Evolutionary conservation across 768 basidiomycete species (phyloP).

Genomic region (Termitomyces sp.): DNA sequence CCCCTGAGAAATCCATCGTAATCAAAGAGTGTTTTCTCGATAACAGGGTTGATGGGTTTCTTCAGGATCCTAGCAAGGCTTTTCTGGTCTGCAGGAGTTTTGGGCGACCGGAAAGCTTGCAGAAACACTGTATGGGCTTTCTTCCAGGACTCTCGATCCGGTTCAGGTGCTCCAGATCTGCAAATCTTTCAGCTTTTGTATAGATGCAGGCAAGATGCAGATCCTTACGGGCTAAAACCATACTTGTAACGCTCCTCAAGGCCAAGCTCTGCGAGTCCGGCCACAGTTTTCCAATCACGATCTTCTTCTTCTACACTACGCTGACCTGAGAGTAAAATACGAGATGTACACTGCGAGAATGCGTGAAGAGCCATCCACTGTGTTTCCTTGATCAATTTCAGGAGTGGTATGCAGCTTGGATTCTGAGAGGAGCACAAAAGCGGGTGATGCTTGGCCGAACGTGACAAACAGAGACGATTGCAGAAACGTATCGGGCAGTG

Average conservation of each 20-base stretch:
- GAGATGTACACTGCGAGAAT: slow-evolving; percentile 58
- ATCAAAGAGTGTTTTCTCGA: slow-evolving; percentile 59
- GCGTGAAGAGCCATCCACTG: slow-evolving; percentile 79
- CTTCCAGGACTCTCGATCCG: slow-evolving; percentile 64
- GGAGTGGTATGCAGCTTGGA: slow-evolving; percentile 55
- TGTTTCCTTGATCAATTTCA: slow-evolving; percentile 52
- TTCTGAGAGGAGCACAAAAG: slow-evolving; percentile 74
- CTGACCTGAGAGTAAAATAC: slow-evolving; percentile 52
- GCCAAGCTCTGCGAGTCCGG: slow-evolving; percentile 65
- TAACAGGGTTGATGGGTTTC: slow-evolving; percentile 40
- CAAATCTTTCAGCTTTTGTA: background rate
- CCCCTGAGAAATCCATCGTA: slow-evolving; percentile 73
- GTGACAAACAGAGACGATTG: slow-evolving; percentile 68
- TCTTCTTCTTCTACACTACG: slow-evolving; percentile 35
- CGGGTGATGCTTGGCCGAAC: slow-evolving; percentile 60
- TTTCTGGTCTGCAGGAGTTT: slow-evolving; percentile 43
- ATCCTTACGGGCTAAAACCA: slow-evolving; percentile 39
- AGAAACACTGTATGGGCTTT: slow-evolving; percentile 53
- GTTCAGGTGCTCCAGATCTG: slow-evolving; percentile 33
- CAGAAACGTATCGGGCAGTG: slow-evolving; percentile 70
- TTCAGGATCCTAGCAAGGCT: slow-evolving; percentile 51
- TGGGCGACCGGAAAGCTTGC: slow-evolving; percentile 59
- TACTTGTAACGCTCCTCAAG: slow-evolving; percentile 64
- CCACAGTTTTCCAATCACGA: slow-evolving; percentile 51
- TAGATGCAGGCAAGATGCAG: background rate